Percentiles rank a stretch among this genome's conserved stretches.
Evolutionary conservation across 2,329 filamentous ascomycete species (phyloP).

Genomic region (Penicillium occitanis): DNA sequence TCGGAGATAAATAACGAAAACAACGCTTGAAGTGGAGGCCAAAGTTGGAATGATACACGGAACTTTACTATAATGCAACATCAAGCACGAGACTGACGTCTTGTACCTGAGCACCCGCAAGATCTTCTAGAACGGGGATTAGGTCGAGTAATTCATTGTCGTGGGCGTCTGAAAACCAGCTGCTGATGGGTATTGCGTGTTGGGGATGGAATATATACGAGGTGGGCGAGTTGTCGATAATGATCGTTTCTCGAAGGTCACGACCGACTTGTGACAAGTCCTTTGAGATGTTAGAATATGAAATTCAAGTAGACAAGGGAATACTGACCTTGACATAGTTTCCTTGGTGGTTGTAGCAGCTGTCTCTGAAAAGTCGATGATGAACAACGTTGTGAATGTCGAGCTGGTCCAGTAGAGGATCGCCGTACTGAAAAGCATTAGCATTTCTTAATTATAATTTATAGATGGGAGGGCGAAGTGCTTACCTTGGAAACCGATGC

Average conservation of each 20-base stretch:
- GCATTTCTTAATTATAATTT: not conserved
- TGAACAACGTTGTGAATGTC: conserved; percentile 97
- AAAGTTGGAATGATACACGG: conserved; percentile 25
- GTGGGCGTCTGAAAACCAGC: conserved; percentile 99
- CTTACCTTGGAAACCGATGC: conserved; percentile 94
- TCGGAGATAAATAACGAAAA: conserved; percentile 24
- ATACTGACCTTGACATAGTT: conserved; percentile 83
- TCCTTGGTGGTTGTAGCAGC: conserved; percentile 98
- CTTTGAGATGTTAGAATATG: conserved; percentile 37
- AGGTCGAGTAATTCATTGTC: conserved; percentile 97
- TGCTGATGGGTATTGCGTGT: conserved; percentile 97
- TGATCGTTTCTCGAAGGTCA: conserved; percentile 95
- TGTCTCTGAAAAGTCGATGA: conserved; percentile 93
- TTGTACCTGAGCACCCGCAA: conserved; percentile 81
- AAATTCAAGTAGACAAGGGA: conserved; percentile 15
- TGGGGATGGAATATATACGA: conserved; percentile 99
- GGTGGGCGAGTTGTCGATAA: conserved; percentile 98
- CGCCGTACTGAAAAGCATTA: conserved; percentile 69
- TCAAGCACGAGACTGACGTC: conserved; percentile 98
- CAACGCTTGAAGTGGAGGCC: conserved; percentile 27
- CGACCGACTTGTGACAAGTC: conserved; percentile 95
- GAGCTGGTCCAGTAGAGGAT: conserved; percentile 90
- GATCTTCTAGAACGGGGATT: conserved; percentile 96
- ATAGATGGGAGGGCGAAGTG: not conserved
- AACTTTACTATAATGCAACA: conserved; percentile 62